Conservation (phyloP, 2,329 filamentous ascomycete species). For the Fusarium pininemorale region DNA sequence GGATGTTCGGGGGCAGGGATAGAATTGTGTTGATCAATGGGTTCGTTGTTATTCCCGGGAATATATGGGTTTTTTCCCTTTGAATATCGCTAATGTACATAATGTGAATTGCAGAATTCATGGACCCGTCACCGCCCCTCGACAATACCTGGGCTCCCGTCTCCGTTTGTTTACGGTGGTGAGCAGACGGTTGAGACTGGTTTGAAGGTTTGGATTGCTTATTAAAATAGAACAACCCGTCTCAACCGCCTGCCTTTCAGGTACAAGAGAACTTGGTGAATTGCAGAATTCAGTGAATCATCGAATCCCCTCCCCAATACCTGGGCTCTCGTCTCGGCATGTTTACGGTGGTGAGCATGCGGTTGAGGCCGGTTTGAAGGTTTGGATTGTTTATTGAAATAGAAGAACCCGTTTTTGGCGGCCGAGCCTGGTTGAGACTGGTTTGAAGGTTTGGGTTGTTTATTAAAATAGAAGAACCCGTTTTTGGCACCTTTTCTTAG, state of each 20-base stretch:
- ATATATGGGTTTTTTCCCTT: not conserved
- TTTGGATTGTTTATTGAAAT: too few species aligned
- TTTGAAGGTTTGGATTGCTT: too few species aligned
- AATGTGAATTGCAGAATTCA: not conserved
- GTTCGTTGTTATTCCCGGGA: not conserved
- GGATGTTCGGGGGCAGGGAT: not conserved
- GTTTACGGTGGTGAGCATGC: slow-evolving; percentile 31
- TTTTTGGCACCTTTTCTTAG: slow-evolving; percentile 57
- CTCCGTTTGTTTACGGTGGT: slow-evolving; percentile 45
- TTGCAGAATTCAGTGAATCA: too few species aligned
- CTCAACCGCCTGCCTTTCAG: too few species aligned
- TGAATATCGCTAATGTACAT: not conserved
- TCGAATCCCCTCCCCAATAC: slow-evolving; percentile 33
- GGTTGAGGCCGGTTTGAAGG: too few species aligned
- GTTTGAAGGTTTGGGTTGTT: slow-evolving; percentile 54
- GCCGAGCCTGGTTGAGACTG: slow-evolving; percentile 30
- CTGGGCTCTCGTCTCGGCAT: slow-evolving; percentile 50
- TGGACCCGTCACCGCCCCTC: slow-evolving; percentile 48
- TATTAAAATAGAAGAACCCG: slow-evolving; percentile 63
- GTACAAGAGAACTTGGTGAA: too few species aligned
- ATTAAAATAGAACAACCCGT: too few species aligned
- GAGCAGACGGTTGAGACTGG: too few species aligned
- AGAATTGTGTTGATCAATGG: not conserved
- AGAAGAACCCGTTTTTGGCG: too few species aligned
- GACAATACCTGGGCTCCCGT: slow-evolving; percentile 51